phyloP scores from a whole-genome alignment of 1,284 basidiomycete species.

The Vanrija pseudolonga region DNA sequence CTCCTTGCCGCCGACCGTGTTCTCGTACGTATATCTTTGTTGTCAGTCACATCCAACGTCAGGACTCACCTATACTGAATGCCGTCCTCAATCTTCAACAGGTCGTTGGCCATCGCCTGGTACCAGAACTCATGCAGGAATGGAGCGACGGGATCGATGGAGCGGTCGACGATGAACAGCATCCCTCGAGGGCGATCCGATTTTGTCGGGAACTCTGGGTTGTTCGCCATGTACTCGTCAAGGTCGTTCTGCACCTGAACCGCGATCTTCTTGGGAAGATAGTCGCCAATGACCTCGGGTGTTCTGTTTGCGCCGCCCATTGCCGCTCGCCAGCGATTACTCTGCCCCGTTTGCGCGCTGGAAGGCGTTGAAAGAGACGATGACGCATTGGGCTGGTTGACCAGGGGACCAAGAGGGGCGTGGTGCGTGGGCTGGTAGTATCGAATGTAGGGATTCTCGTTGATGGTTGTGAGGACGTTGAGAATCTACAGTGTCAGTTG shows the following conservation, averaged over 20 bases:
- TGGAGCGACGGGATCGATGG: conserved; percentile 89
- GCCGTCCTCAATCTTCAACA: conserved; percentile 83
- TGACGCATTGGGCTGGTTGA: conserved; percentile 6
- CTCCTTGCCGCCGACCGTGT: conserved; percentile 69
- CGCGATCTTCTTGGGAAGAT: conserved; percentile 72
- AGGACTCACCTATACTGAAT: conserved; percentile 71
- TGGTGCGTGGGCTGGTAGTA: conserved; percentile 87
- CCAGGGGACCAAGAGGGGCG: conserved; percentile 77
- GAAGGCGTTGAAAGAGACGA: conserved; percentile 5
- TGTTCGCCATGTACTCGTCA: conserved; percentile 78
- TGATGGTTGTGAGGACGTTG: conserved; percentile 84
- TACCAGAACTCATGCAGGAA: conserved; percentile 98
- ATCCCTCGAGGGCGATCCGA: conserved; percentile 62
- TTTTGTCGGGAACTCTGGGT: conserved; percentile 69
- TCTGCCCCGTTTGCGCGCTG: conserved; percentile 44
- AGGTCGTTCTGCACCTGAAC: conserved; percentile 73
- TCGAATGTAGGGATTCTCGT: conserved; percentile 90
- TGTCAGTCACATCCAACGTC: not conserved
- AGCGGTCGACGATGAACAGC: conserved; percentile 87
- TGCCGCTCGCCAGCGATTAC: conserved; percentile 45
- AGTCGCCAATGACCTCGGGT: conserved; percentile 52
- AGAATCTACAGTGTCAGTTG: conserved; percentile 60
- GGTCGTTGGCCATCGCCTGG: conserved; percentile 96
- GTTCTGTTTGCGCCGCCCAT: conserved; percentile 27
- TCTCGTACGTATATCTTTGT: conserved; percentile 80